These are phyloP conservation scores for Rhodotorula sp. DNA, from an alignment of 1,284 basidiomycete species.

Conservation along the genomic window DNA sequence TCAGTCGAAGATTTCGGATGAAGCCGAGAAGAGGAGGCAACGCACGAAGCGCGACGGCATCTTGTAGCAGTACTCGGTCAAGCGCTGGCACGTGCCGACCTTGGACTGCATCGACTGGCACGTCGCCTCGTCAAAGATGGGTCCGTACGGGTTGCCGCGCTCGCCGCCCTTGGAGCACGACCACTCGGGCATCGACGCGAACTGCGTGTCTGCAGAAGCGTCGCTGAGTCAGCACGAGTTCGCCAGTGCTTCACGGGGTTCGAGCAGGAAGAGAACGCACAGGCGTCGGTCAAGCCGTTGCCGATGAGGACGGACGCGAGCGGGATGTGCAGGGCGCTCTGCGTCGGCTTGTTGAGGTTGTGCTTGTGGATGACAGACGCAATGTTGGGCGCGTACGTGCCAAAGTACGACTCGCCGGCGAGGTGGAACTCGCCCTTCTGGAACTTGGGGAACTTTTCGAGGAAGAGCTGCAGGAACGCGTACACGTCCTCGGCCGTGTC, in stretches of 20 bases:
- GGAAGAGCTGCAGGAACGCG: conserved; percentile 67
- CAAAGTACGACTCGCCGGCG: conserved; percentile 59
- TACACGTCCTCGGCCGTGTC: conserved; percentile 81
- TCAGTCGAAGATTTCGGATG: too few relatives aligned
- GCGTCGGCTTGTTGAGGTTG: conserved; percentile 59
- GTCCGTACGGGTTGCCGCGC: conserved; percentile 47
- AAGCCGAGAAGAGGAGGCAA: neutral
- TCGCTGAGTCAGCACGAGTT: too few relatives aligned
- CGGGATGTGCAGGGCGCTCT: conserved; percentile 61
- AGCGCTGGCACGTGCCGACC: conserved; percentile 51
- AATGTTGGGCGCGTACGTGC: conserved; percentile 54
- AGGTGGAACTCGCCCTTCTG: conserved; percentile 18
- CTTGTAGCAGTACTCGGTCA: conserved; percentile 51
- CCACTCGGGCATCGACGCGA: conserved; percentile 68
- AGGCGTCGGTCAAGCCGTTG: conserved; percentile 78
- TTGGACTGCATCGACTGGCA: conserved; percentile 50
- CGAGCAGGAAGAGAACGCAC: conserved; percentile 53
- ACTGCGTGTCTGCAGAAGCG: conserved; percentile 46
- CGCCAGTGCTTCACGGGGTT: neutral
- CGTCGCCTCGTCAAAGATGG: conserved; percentile 50
- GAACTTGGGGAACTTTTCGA: conserved; percentile 52
- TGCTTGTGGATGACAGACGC: conserved; percentile 65
- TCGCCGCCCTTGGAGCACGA: conserved; percentile 64
- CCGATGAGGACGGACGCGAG: conserved; percentile 76
- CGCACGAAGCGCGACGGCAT: conserved; percentile 58